Evolutionary conservation across 306 rosid species (phyloP), one percentile per base, ranked within the genome.

Genomic region (Styphnolobium japonicum): DNA sequence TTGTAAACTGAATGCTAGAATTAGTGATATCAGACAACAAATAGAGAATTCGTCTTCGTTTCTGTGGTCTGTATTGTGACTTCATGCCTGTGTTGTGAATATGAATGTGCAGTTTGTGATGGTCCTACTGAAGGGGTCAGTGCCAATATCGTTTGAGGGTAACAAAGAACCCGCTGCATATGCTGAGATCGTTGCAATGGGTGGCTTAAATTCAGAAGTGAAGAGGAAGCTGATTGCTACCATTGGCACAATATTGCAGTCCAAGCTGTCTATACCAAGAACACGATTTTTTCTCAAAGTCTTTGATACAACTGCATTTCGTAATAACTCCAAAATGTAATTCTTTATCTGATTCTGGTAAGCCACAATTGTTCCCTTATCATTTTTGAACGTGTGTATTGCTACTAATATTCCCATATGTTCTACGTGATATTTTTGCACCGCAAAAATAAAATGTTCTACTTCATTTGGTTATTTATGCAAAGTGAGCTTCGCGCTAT

Each of bases 61-160:
- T 57, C 18, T 46, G 21, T 48, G 42, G 6, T 29, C 5, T 70
- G 23, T 21, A 21, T 53, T 25, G 36, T 71, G 42, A 71, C 4
- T 36, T 45, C 9, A 15, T 23, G 0, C 8, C 6, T 71, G 45
- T 16, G 9, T 73, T 53, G 22, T 75, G 75, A 15, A 29, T 55
- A 15, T 29, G 9, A 31, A 23, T 64, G 6, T 77, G 84, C 92
- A 94, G 98, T 83, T 49, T 90, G 95, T 94, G 87, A 94, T 94
- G 98, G 97, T 94, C 12, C 29, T 94, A 74, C 79, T 94, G 71
- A 94, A 94, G 45, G 98, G 98, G 15, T 92, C 98, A 22, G 89
- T 94, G 82, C 73, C 80, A 37, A 89, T 94, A 84, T 83, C 85
- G 2, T 94, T 92, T 16, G 97, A 80, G 2, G 56, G 85, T 25